Percentiles rank a stretch among this genome's conserved stretches.
These are phyloP conservation scores for Apocynum venetum DNA, from an alignment of 257 asterid species.

Conservation along the genomic window DNA sequence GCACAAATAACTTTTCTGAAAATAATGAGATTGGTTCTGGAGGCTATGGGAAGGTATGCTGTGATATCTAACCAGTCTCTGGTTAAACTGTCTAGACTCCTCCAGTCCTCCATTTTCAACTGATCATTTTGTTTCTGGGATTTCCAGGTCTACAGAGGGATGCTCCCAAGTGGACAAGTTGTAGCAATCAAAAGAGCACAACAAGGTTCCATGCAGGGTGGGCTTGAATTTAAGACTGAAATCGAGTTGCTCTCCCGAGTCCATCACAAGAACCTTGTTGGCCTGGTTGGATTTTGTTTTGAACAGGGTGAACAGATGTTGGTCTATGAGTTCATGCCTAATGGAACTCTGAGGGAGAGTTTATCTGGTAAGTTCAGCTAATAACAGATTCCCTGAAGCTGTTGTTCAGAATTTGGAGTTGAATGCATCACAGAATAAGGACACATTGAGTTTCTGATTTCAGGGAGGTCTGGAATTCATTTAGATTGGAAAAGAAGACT, in stretches of 20 bases:
- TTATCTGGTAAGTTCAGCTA: slow-evolving; percentile 47
- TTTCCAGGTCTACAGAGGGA: slow-evolving; percentile 74
- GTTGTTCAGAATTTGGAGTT: neutral
- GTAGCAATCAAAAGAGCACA: slow-evolving; percentile 87
- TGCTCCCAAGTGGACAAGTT: slow-evolving; percentile 57
- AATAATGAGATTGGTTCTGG: slow-evolving; percentile 88
- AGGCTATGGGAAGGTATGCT: slow-evolving; percentile 86
- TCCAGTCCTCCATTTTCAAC: neutral
- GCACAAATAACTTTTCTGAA: slow-evolving; percentile 67
- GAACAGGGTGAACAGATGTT: slow-evolving; percentile 93
- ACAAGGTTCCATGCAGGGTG: slow-evolving; percentile 84
- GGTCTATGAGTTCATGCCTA: slow-evolving; percentile 83
- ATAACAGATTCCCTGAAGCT: neutral
- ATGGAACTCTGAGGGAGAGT: slow-evolving; percentile 74
- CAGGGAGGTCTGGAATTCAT: slow-evolving; percentile 67
- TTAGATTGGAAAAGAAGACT: slow-evolving; percentile 92
- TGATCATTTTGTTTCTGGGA: slow-evolving; percentile 2
- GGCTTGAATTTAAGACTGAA: slow-evolving; percentile 88
- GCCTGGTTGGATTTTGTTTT: slow-evolving; percentile 87
- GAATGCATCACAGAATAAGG: neutral
- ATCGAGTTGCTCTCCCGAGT: slow-evolving; percentile 92
- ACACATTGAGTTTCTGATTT: neutral
- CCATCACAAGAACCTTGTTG: slow-evolving; percentile 91
- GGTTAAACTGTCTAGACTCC: neutral
- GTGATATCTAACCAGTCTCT: neutral